Evolutionary conservation across 2,329 filamentous ascomycete genomes (phyloP), one percentile per base, ranked within the genome.

Genomic region (Xylariaceae sp.): DNA sequence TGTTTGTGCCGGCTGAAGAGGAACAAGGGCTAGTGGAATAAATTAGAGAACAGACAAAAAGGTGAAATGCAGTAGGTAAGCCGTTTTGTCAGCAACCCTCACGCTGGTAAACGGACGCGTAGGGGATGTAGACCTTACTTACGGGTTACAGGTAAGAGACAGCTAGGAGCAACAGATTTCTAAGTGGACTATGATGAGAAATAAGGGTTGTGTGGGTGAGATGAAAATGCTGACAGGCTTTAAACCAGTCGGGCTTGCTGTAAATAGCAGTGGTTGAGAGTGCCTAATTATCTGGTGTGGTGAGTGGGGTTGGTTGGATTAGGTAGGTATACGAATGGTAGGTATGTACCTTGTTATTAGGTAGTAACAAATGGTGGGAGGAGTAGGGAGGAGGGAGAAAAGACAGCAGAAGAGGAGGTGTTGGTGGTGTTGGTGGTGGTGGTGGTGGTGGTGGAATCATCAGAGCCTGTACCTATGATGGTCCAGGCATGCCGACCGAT

Each of bases 401-500:
- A 33, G 51, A 34, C 36, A 40, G 33, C 33, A 33, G 50, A 31
- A 28, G 47, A 43, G 45, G 8, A 36, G 52, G 14, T n/a, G n/a
- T n/a, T n/a, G n/a, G n/a, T n/a, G n/a, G n/a, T n/a, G n/a, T n/a
- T n/a, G n/a, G 23, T 39, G 23, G 43, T 43, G 51, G 56, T 50
- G 41, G 45, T 37, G 45, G 56, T 43, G 40, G 39, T 48, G 51
- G 54, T 58, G 59, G 59, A 37, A 60, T 56, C 53, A 28, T 53
- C 37, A 49, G 44, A 53, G 49, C 23, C 46, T 29, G 48, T 51
- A 53, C 44, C 45, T 56, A 56, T 52, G 51, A 56, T n/a, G 49
- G 53, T 31, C 45, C 51, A 61, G 52, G 47, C 55, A 61, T 53
- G 59, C 59, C 53, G 46, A 58, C n/a, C n/a, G n/a, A n/a, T 54